Conservation (phyloP, 2,329 filamentous ascomycete species). For the Colletotrichum tropicale region DNA sequence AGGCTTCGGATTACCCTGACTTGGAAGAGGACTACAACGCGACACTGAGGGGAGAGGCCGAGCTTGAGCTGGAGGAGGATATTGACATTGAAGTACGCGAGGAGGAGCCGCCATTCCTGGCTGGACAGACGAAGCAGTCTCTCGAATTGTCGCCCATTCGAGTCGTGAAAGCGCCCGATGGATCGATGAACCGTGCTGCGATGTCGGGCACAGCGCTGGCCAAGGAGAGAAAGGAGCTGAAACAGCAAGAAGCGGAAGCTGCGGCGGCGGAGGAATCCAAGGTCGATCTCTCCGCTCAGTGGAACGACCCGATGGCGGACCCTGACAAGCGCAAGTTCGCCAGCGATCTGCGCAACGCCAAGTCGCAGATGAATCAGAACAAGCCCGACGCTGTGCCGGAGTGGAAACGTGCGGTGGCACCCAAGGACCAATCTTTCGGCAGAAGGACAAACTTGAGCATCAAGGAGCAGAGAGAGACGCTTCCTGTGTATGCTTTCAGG, state of each 20-base stretch:
- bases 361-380: slow-evolving; percentile 50
- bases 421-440: slow-evolving; percentile 80
- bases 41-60: slow-evolving; percentile 82
- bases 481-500: slow-evolving; percentile 90
- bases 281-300: slow-evolving; percentile 86
- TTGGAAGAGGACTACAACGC: slow-evolving; percentile 93
- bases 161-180: slow-evolving; percentile 96
- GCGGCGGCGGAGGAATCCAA: slow-evolving; percentile 75
- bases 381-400: slow-evolving; percentile 79
- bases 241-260: slow-evolving; percentile 85
- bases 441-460: slow-evolving; percentile 91
- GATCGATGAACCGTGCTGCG: slow-evolving; percentile 95
- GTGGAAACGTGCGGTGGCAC: slow-evolving; percentile 86
- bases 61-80: slow-evolving; percentile 93
- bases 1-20: slow-evolving; percentile 92
- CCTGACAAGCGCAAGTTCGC: slow-evolving; percentile 89
- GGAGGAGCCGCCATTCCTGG: slow-evolving; percentile 94
- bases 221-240: slow-evolving; percentile 87
- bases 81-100: slow-evolving; percentile 96
- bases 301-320: slow-evolving; percentile 95
- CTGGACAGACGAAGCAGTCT: slow-evolving; percentile 95
- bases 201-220: slow-evolving; percentile 90
- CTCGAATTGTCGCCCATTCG: slow-evolving; percentile 94
- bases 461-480: slow-evolving; percentile 88
- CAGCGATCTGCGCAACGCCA: slow-evolving; percentile 76